phyloP scores from a whole-genome alignment of 2,329 filamentous ascomycete species.

The Aspergillus fructus region DNA sequence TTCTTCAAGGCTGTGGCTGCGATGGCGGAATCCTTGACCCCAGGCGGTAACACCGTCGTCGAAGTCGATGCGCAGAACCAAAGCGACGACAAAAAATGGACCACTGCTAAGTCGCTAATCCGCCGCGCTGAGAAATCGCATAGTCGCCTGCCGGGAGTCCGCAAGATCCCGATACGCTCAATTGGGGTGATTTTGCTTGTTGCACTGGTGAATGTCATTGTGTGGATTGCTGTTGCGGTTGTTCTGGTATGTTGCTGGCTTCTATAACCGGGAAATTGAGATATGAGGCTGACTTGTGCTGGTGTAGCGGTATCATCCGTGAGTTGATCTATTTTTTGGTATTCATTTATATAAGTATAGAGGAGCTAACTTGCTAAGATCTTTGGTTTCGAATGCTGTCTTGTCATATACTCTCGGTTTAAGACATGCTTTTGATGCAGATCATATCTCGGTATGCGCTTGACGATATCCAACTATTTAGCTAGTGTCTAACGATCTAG shows the following conservation, averaged over 20 bases:
- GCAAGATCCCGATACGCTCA: slow-evolving; percentile 56
- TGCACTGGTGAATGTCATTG: slow-evolving; percentile 54
- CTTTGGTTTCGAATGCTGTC: slow-evolving; percentile 74
- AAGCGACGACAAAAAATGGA: slow-evolving; percentile 28
- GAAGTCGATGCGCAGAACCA: not conserved
- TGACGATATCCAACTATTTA: not conserved
- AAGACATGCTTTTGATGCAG: slow-evolving; percentile 94
- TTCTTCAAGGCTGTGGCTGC: not conserved
- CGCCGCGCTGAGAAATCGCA: slow-evolving; percentile 49
- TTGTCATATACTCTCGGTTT: slow-evolving; percentile 86
- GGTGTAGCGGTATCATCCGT: slow-evolving; percentile 38
- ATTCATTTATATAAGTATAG: too few relatives aligned
- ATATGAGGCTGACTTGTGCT: not conserved
- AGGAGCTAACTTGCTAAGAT: slow-evolving; percentile 30
- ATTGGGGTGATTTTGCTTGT: slow-evolving; percentile 58
- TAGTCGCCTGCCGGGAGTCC: slow-evolving; percentile 53
- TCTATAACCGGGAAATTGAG: not conserved
- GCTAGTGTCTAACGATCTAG: slow-evolving; percentile 21
- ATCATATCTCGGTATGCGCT: slow-evolving; percentile 68
- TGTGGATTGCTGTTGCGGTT: slow-evolving; percentile 59
- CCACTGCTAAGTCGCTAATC: slow-evolving; percentile 27
- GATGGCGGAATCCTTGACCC: not conserved
- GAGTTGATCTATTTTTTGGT: slow-evolving; percentile 14
- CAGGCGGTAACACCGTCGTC: not conserved
- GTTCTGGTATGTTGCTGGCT: slow-evolving; percentile 49